Base-by-base conservation (phyloP, 805 yeast genomes). In the baker's yeast (Saccharomyces cerevisiae) region DNA sequence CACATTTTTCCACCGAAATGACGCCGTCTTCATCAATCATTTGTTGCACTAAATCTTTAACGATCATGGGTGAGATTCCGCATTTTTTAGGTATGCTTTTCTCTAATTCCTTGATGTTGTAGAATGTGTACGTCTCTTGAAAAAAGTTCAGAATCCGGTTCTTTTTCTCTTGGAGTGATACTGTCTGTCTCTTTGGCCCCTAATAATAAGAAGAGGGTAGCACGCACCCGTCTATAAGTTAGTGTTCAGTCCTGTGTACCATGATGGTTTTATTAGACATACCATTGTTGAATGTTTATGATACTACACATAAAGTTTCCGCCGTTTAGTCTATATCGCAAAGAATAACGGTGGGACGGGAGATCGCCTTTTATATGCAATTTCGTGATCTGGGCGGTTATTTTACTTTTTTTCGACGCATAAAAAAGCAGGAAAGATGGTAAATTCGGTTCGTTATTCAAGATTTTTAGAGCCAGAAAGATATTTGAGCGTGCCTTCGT, bases 31-130 rank as follows among this genome's bases (percentile, higher is more conserved):
- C 85, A 57, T 79, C 83, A 9, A 79, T 61, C 54, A 81, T 70
- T 3, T 63, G 58, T 46, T 76, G 77, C 9, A 81, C 58, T 1
- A 80, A 57, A 9, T 78, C 82, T 59, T 81, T 81, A 46, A 81
- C 78, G 51, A 78, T 76, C 79, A 80, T 79, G 0, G 80, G 62
- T n/a, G 79, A 73, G 6, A 81, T 73, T 0, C 82, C 82, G 46
- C 63, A 66, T 49, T 68, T 68, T 51, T 77, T 78, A 2, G 80
- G 71, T 1, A 74, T 81, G 9, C 64, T 57, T 3, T 74, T 64
- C 61, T 81, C 85, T 11, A 81, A 58, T 52, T 81, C 85, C 57
- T 81, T 80, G 51, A 79, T 70, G 53, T 70, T 76, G 57, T 76
- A 79, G 52, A 78, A 71, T 0, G 70, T 61, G 55, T 76, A 79